phyloP scores from a whole-genome alignment of 2,329 filamentous ascomycete species.

The Cadophora sp. region DNA sequence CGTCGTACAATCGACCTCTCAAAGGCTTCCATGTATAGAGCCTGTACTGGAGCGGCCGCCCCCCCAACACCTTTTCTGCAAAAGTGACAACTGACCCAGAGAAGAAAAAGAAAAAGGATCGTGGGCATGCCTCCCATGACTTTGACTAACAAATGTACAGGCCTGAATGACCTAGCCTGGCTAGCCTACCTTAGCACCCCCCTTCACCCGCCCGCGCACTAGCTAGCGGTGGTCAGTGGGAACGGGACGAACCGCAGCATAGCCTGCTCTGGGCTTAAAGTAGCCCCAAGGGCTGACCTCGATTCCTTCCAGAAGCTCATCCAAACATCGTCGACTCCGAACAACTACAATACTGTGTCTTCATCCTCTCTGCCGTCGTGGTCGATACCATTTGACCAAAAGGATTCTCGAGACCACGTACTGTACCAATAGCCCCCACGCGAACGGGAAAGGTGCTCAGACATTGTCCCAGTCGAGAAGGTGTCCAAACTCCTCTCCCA shows the following conservation, averaged over 20 bases:
- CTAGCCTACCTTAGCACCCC: slow-evolving; percentile 2
- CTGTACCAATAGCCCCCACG: not conserved
- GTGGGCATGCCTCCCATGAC: not conserved
- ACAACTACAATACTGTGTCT: slow-evolving; percentile 4
- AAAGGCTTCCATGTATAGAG: slow-evolving; percentile 6
- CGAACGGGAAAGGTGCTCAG: slow-evolving; percentile 8
- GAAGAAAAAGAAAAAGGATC: slow-evolving; percentile 12
- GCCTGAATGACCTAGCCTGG: not conserved
- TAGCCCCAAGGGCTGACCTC: not conserved
- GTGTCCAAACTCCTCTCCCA: not conserved
- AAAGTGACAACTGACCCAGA: slow-evolving; percentile 12
- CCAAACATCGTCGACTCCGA: slow-evolving; percentile 6
- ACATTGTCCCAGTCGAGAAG: slow-evolving; percentile 9
- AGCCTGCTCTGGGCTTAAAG: not conserved
- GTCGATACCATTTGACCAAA: not conserved
- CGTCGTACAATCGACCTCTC: slow-evolving; percentile 13
- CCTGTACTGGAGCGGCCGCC: not conserved
- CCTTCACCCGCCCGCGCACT: slow-evolving; percentile 6
- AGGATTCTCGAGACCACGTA: not conserved
- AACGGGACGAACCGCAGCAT: slow-evolving; percentile 22
- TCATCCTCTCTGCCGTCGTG: not conserved
- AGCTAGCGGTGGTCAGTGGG: slow-evolving; percentile 6
- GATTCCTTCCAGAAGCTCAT: slow-evolving; percentile 5
- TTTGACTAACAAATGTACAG: not conserved
- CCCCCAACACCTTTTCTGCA: not conserved